phyloP scores from a whole-genome alignment of 768 basidiomycete genomes.

The Hortiboletus campestris region DNA sequence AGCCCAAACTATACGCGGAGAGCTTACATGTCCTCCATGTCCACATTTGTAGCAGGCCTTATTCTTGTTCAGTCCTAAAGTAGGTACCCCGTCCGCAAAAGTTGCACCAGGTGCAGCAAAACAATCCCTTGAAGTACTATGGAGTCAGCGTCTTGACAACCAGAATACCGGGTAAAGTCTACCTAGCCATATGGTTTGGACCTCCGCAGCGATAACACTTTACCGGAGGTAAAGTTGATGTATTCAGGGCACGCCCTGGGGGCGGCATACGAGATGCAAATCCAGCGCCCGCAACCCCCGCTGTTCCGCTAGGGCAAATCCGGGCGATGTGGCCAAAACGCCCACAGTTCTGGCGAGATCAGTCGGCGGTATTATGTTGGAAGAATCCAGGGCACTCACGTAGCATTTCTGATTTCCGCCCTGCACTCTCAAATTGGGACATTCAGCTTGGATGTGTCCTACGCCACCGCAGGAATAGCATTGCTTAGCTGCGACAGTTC shows the following conservation, averaged over 20 bases:
- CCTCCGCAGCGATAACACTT: conserved; percentile 91
- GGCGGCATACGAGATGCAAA: conserved; percentile 72
- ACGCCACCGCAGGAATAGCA: conserved; percentile 93
- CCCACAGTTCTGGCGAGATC: conserved; percentile 61
- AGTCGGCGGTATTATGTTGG: conserved; percentile 1
- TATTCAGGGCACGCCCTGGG: conserved; percentile 72
- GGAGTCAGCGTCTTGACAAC: conserved; percentile 3
- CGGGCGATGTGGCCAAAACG: conserved; percentile 83
- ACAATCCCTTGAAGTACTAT: conserved; percentile 58
- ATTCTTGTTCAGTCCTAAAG: conserved; percentile 48
- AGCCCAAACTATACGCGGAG: not conserved
- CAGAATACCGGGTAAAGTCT: conserved; percentile 9
- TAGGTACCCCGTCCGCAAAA: conserved; percentile 43
- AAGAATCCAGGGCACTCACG: conserved; percentile 44
- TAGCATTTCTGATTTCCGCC: conserved; percentile 78
- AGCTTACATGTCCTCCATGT: conserved; percentile 80
- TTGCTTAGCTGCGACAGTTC: conserved; percentile 81
- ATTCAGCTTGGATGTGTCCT: conserved; percentile 87
- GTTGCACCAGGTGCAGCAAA: conserved; percentile 67
- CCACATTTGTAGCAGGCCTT: conserved; percentile 91
- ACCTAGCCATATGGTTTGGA: conserved; percentile 86
- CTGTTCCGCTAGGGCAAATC: conserved; percentile 55
- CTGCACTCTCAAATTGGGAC: conserved; percentile 74
- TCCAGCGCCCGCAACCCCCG: conserved; percentile 36
- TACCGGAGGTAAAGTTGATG: conserved; percentile 73